These are phyloP conservation scores for Solanum hybrid DNA, from an alignment of 305 asterid genomes.

Conservation along the genomic window DNA sequence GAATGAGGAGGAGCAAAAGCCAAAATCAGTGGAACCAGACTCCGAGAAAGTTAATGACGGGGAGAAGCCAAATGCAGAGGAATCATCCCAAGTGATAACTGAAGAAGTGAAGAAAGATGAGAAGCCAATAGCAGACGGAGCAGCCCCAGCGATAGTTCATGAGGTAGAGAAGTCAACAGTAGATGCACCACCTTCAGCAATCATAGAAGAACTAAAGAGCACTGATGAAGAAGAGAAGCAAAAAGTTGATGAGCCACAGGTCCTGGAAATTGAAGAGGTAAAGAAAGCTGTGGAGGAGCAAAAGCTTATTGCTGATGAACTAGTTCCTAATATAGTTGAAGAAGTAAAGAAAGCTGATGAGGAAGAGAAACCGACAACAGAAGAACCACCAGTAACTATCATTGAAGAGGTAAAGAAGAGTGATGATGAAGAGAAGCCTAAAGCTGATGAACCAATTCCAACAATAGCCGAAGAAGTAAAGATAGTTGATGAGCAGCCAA, in stretches of 20 bases:
- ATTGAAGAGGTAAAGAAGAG: not conserved
- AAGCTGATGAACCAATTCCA: not conserved
- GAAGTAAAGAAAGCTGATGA: not conserved
- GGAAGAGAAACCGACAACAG: not conserved
- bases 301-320: not conserved
- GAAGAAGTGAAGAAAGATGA: not conserved
- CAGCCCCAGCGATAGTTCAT: not conserved
- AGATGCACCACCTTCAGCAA: not conserved
- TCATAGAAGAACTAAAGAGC: not conserved
- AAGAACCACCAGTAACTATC: not conserved
- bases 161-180: slow-evolving; percentile 3
- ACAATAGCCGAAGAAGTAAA: not conserved
- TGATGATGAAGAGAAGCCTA: not conserved
- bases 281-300: not conserved
- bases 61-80: slow-evolving; percentile 26
- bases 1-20: not conserved
- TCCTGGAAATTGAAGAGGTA: not conserved
- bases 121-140: not conserved
- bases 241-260: not conserved
- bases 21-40: not conserved
- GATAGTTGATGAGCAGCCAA: not conserved
- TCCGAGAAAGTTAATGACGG: not conserved
- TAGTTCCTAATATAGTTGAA: not conserved
- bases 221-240: not conserved
- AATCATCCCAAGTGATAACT: not conserved